These are phyloP conservation scores for Torulaspora indica DNA, from an alignment of 805 yeast genomes.

Conservation along the genomic window DNA sequence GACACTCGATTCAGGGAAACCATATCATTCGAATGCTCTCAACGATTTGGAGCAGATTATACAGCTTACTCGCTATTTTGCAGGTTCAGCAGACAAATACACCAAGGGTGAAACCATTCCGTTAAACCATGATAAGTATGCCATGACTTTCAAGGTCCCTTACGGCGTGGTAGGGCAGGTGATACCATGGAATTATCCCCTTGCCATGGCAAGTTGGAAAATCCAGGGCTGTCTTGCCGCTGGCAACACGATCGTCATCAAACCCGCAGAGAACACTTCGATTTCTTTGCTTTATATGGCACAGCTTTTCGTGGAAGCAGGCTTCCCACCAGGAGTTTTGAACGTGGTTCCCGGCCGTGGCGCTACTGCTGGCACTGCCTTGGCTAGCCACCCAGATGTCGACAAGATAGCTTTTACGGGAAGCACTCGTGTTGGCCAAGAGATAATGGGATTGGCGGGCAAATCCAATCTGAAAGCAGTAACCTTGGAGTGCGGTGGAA, in stretches of 20 bases:
- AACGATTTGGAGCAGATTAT: slow-evolving; percentile 54
- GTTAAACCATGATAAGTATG: slow-evolving; percentile 50
- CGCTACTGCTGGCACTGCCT: slow-evolving; percentile 38
- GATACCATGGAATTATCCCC: slow-evolving; percentile 47
- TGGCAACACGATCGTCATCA: slow-evolving; percentile 42
- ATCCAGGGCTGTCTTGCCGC: slow-evolving; percentile 50
- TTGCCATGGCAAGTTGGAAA: slow-evolving; percentile 46
- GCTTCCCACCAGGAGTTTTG: slow-evolving; percentile 44
- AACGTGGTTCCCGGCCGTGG: slow-evolving; percentile 43
- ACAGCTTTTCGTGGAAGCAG: slow-evolving; percentile 38
- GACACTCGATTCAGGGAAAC: slow-evolving; percentile 54
- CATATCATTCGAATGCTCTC: slow-evolving; percentile 45
- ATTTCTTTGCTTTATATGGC: slow-evolving; percentile 40
- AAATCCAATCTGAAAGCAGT: slow-evolving; percentile 40
- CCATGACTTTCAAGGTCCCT: slow-evolving; percentile 47
- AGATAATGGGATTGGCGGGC: slow-evolving; percentile 38
- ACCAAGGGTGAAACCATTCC: slow-evolving; percentile 54
- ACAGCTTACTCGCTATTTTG: slow-evolving; percentile 54
- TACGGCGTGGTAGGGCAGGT: slow-evolving; percentile 46
- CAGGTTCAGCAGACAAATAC: slow-evolving; percentile 66
- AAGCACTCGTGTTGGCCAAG: slow-evolving; percentile 43
- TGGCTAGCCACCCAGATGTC: slow-evolving; percentile 40
- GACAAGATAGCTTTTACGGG: slow-evolving; percentile 49
- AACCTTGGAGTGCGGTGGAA: slow-evolving; percentile 45
- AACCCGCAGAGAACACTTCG: slow-evolving; percentile 45